Evolutionary conservation across 1,284 basidiomycete species (phyloP).

Genomic region (Ganoderma sp.): DNA sequence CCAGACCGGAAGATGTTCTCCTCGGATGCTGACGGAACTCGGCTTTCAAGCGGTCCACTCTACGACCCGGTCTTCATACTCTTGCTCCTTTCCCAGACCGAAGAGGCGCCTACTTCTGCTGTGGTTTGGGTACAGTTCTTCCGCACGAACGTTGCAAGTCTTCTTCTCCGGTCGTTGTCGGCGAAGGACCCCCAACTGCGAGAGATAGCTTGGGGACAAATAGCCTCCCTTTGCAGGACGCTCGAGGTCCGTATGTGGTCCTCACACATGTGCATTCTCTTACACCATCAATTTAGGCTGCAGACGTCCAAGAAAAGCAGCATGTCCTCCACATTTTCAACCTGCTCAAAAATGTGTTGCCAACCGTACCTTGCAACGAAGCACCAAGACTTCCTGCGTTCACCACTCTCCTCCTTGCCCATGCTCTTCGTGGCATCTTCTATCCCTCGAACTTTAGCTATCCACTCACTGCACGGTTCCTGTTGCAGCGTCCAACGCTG

Average conservation of each 20-base stretch:
- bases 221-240: slow-evolving; percentile 58
- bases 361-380: slow-evolving; percentile 42
- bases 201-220: slow-evolving; percentile 58
- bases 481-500: slow-evolving; percentile 81
- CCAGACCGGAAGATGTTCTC: slow-evolving; percentile 62
- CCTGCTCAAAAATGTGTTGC: slow-evolving; percentile 69
- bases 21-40: slow-evolving; percentile 39
- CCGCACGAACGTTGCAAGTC: slow-evolving; percentile 78
- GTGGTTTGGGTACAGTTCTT: slow-evolving; percentile 87
- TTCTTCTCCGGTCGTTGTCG: slow-evolving; percentile 79
- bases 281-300: slow-evolving; percentile 46
- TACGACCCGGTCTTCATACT: slow-evolving; percentile 89
- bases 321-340: slow-evolving; percentile 81
- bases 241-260: slow-evolving; percentile 55
- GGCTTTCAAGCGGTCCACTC: slow-evolving; percentile 46
- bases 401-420: slow-evolving; percentile 80
- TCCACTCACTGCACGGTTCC: slow-evolving; percentile 79
- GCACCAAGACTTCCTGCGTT: slow-evolving; percentile 72
- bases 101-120: slow-evolving; percentile 62
- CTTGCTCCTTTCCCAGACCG: slow-evolving; percentile 67
- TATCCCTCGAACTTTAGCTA: slow-evolving; percentile 84
- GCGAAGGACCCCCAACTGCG: slow-evolving; percentile 69
- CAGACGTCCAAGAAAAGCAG: slow-evolving; percentile 81
- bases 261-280: not conserved
- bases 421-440: slow-evolving; percentile 79